Conservation (phyloP, 1,284 basidiomycete species). For the Marasmius sp. region DNA sequence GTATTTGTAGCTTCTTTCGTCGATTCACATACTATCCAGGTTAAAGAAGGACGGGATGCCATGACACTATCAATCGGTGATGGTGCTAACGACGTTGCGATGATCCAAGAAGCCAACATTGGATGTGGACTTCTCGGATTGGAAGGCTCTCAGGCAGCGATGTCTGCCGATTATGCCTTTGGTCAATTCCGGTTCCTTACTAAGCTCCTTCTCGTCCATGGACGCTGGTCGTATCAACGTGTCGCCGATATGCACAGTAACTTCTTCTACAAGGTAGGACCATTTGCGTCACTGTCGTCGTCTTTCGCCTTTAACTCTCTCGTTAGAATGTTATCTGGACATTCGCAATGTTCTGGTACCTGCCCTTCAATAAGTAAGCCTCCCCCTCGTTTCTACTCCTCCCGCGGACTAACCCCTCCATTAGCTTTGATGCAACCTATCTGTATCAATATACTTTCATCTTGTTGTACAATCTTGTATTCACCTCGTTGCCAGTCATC, state of each 20-base stretch:
- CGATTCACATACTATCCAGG: constrained; percentile 41
- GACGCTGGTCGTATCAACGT: constrained; percentile 94
- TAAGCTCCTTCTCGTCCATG: constrained; percentile 91
- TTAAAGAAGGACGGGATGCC: constrained; percentile 93
- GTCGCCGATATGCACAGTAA: constrained; percentile 97
- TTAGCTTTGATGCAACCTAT: constrained; percentile 91
- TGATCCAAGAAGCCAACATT: constrained; percentile 98
- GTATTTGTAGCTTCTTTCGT: not conserved
- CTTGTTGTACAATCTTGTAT: constrained; percentile 87
- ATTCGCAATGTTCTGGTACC: constrained; percentile 91
- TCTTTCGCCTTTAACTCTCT: constrained; percentile 7
- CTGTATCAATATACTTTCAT: constrained; percentile 96
- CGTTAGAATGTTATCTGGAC: constrained; percentile 87
- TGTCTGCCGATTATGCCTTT: constrained; percentile 98
- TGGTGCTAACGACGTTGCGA: constrained; percentile 93
- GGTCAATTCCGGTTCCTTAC: constrained; percentile 96
- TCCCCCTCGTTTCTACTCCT: not conserved
- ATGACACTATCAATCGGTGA: constrained; percentile 98
- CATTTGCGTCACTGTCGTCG: not conserved
- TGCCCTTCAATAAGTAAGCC: constrained; percentile 81
- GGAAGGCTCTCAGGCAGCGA: constrained; percentile 97
- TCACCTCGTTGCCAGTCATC: constrained; percentile 93
- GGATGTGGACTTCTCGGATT: constrained; percentile 93
- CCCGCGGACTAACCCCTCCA: constrained; percentile 14
- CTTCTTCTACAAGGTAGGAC: constrained; percentile 92